Base-by-base conservation (phyloP, 2,329 filamentous ascomycete species). In the Paraphoma chrysanthemicola region DNA sequence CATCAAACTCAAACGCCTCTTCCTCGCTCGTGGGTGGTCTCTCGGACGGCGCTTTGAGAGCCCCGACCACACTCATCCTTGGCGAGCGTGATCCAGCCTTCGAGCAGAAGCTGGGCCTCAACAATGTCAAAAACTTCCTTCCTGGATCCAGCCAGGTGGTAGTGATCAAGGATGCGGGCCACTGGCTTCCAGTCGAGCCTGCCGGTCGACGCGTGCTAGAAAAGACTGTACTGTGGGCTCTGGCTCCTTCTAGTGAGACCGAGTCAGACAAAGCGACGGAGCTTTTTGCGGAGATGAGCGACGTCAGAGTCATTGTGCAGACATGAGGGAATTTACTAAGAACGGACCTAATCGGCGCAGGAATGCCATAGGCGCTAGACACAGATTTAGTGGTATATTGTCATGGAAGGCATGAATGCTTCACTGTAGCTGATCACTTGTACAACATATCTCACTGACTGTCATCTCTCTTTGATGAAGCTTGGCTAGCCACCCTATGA, bases 71-170 rank as follows among this genome's bases (percentile, higher is more conserved):
- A 6, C 67, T 87, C 16, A 59, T 88, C 41, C 85, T 83, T 75
- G 85, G 85, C 2, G 71, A 81, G 61, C 65, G 77, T 18, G 85
- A 88, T 64, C 65, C 75, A 10, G 85, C 84, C 6, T 78, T 87
- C 38, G 80, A 84, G 48, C 72, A 70, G 42, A 70, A 75, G 11
- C 70, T 87, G 29, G 80, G 77, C 28, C 68, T 87, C 28, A 81
- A 85, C 50, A 84, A 84, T 0, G 79, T 86, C 23, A 76, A 76
- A 1, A 82, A 84, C 50, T 85, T 83, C 59, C 76, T 86, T 16
- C 73, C 76, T 14, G 75, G 70, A 54, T 76, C 77, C 18, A 85
- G 83, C 53, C 81, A 85, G 63, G 77, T 86, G 4, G 70, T 85
- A 16, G 60, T 82, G 41, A 67, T 87, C 7, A 79, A 82, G 3